Conservation (phyloP, 768 basidiomycete genomes). For the Lentinula detonsa region DNA sequence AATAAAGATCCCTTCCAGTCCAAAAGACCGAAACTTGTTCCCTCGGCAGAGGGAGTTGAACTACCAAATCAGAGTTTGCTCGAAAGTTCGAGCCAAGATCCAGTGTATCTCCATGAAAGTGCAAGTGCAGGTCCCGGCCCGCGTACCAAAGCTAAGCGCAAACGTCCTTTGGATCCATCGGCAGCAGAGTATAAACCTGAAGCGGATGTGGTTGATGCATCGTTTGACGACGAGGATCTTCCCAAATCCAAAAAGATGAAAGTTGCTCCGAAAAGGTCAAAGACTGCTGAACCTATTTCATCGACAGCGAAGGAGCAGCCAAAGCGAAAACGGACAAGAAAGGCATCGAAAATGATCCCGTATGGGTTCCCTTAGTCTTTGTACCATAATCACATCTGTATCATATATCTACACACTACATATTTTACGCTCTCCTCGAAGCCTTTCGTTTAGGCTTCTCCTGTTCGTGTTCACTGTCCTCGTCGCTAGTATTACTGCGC, state of each 20-base stretch:
- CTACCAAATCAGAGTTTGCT: not conserved
- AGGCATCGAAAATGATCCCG: slow-evolving; percentile 13
- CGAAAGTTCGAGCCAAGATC: not conserved
- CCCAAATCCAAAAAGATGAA: slow-evolving; percentile 14
- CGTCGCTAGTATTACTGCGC: slow-evolving; percentile 17
- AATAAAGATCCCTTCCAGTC: not conserved
- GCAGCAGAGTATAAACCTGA: slow-evolving; percentile 4
- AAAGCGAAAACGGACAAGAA: slow-evolving; percentile 25
- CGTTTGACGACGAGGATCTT: not conserved
- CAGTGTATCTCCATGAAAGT: not conserved
- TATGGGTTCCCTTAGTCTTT: not conserved
- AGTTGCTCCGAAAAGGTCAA: slow-evolving; percentile 28
- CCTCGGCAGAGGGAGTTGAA: not conserved
- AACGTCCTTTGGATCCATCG: not conserved
- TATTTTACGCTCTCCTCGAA: not conserved
- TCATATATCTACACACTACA: not conserved
- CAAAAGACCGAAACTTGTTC: not conserved
- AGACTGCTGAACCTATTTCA: slow-evolving; percentile 20
- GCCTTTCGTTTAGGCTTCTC: slow-evolving; percentile 31
- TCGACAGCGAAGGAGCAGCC: slow-evolving; percentile 18
- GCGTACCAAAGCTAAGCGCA: slow-evolving; percentile 3
- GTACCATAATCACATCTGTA: not conserved
- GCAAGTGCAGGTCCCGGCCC: not conserved
- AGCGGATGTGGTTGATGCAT: slow-evolving; percentile 7
- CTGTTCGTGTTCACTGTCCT: slow-evolving; percentile 20